These are phyloP conservation scores for Chrysoporthe austroafricana DNA, from an alignment of 2,329 filamentous ascomycete species.

Conservation along the genomic window DNA sequence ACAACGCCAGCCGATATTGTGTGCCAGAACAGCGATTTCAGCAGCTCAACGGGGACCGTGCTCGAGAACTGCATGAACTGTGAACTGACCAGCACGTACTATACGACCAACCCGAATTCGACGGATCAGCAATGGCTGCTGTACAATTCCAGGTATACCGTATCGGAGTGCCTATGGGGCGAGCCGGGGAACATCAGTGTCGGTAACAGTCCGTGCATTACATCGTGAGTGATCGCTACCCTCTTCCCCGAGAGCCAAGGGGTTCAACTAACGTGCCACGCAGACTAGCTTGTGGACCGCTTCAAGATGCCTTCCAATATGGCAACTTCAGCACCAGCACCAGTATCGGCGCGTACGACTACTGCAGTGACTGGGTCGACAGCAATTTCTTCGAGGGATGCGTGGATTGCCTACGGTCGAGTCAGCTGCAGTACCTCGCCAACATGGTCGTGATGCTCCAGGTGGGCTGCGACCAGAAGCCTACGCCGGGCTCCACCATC, in stretches of 20 bases:
- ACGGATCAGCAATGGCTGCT: slow-evolving; percentile 59
- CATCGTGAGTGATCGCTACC: slow-evolving; percentile 45
- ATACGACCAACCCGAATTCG: slow-evolving; percentile 40
- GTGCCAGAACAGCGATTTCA: slow-evolving; percentile 49
- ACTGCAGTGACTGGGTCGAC: slow-evolving; percentile 55
- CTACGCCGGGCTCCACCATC: slow-evolving; percentile 50
- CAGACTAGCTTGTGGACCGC: slow-evolving; percentile 57
- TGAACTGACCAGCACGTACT: slow-evolving; percentile 54
- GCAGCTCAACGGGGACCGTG: slow-evolving; percentile 48
- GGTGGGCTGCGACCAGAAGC: slow-evolving; percentile 59
- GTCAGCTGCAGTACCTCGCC: slow-evolving; percentile 46
- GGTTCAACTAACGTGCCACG: slow-evolving; percentile 33
- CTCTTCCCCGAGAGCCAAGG: neutral
- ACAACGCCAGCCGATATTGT: slow-evolving; percentile 53
- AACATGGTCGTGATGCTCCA: slow-evolving; percentile 61
- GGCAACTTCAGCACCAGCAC: slow-evolving; percentile 53
- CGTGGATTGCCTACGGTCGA: slow-evolving; percentile 51
- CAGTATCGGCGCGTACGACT: slow-evolving; percentile 52
- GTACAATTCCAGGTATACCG: slow-evolving; percentile 62
- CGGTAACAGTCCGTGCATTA: slow-evolving; percentile 53
- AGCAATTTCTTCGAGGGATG: slow-evolving; percentile 56
- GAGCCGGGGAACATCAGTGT: slow-evolving; percentile 47
- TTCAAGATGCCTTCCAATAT: slow-evolving; percentile 52
- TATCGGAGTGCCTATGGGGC: slow-evolving; percentile 60
- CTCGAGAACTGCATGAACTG: slow-evolving; percentile 58